Base-by-base conservation (phyloP, 495 filamentous ascomycete genomes). In the Penicillium robsamsonii region DNA sequence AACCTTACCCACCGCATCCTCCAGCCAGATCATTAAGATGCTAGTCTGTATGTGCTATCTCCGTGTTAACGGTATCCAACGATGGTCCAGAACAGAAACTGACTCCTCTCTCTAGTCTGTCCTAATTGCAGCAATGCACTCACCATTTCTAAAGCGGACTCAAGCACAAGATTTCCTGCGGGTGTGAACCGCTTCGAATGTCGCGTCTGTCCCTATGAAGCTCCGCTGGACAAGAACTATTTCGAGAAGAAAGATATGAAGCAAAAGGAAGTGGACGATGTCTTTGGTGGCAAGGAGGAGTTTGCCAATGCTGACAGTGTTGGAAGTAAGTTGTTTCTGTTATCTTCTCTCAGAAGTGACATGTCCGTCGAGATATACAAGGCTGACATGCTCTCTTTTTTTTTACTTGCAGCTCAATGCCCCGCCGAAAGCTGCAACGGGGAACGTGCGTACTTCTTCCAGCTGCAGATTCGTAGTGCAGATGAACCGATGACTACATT, bases 401-500 rank as follows among this genome's bases (percentile, higher is more conserved):
- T 27, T 17, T 17, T 3, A 37, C 49, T 58, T 20, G 55, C 72
- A 79, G 84, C 88, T 38, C 88, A 91, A 80, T 98, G 94, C 70
- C 80, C 87, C 11, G 81, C 81, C 46, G 84, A 89, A 37, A 75
- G 79, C 42, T 98, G 94, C 75, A 79, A 85, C 56, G 87, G 89
- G 30, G 75, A 80, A 46, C 82, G 89, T 74, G 94, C 95, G 35
- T 95, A 90, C 56, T 97, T 90, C 81, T 95, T 91, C 75, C 89
- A 93, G 81, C 85, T 97, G 63, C 94, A 98, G 81, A 97, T 96
- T 75, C 86, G 94, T 55, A 96, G 90, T 77, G 94, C 95, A 40
- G 94, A 98, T 75, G 94, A 98, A 80, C 94, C 94, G 50, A 96
- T 96, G 91, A 98, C 94, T 46, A 90, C 82, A 40, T 97, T 98